These are phyloP conservation scores for Saccharomycodes ludwigii DNA, from an alignment of 805 yeast species.

Conservation along the genomic window DNA sequence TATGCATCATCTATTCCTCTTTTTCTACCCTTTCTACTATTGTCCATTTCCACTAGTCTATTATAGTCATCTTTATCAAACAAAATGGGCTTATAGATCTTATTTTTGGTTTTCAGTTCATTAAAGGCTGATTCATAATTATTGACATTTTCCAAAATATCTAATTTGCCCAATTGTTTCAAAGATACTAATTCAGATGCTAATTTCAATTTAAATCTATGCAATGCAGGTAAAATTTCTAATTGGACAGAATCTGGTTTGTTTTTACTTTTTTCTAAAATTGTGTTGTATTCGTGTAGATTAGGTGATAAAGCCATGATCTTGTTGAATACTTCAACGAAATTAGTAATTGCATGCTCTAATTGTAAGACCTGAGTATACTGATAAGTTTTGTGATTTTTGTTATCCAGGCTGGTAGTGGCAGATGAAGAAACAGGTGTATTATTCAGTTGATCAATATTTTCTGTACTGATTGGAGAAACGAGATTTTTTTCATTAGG, in stretches of 20 bases:
- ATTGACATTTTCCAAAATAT: constrained; percentile 43
- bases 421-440: too few species aligned
- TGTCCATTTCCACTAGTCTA: constrained; percentile 11
- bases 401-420: too few species aligned
- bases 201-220: constrained; percentile 42
- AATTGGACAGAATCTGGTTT: constrained; percentile 19
- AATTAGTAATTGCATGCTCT: constrained; percentile 41
- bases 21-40: constrained; percentile 9
- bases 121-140: constrained; percentile 25
- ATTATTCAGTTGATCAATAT: too few species aligned
- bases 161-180: constrained; percentile 35
- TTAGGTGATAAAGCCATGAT: constrained; percentile 49
- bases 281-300: constrained; percentile 26
- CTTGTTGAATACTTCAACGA: constrained; percentile 39
- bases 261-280: constrained; percentile 18
- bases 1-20: constrained; percentile 10
- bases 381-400: constrained; percentile 6
- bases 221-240: constrained; percentile 36
- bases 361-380: constrained; percentile 22
- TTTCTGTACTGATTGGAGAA: too few species aligned
- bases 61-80: background rate
- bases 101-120: constrained; percentile 5
- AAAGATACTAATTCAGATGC: constrained; percentile 49
- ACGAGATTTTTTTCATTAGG: too few species aligned
- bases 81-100: constrained; percentile 11